phyloP scores from a whole-genome alignment of 768 basidiomycete species.

The Tylopilus intermedius region DNA sequence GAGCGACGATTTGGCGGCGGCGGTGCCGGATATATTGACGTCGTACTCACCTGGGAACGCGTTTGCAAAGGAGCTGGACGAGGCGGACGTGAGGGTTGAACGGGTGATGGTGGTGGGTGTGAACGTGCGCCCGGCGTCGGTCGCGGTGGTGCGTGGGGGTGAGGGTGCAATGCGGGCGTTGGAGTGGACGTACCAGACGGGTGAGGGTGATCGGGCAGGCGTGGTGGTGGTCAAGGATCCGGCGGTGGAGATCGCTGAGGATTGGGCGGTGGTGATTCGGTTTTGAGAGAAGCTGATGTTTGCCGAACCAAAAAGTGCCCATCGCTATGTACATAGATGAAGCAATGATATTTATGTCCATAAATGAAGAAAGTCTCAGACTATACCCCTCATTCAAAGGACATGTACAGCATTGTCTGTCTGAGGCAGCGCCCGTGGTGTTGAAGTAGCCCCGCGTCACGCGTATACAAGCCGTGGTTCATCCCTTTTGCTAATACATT shows the following conservation, averaged over 20 bases:
- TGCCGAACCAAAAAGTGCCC: background rate
- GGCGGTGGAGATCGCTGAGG: slow-evolving; percentile 46
- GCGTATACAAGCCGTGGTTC: background rate
- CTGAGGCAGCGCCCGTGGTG: too few relatives aligned
- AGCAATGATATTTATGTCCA: background rate
- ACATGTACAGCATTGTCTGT: too few relatives aligned
- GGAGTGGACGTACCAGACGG: slow-evolving; percentile 64
- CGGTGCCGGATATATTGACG: slow-evolving; percentile 44
- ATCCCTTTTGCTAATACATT: background rate
- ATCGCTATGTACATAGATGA: background rate
- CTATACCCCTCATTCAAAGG: too few relatives aligned
- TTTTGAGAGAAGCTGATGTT: slow-evolving; percentile 7
- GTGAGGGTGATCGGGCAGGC: slow-evolving; percentile 56
- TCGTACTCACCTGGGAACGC: slow-evolving; percentile 54
- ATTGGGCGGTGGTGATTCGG: slow-evolving; percentile 56
- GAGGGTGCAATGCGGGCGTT: slow-evolving; percentile 39
- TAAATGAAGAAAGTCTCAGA: too few relatives aligned
- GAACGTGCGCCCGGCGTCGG: slow-evolving; percentile 49
- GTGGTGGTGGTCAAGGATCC: slow-evolving; percentile 76
- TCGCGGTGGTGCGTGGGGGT: slow-evolving; percentile 49
- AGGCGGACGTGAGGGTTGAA: slow-evolving; percentile 65
- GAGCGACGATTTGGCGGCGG: slow-evolving; percentile 57
- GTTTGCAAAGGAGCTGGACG: slow-evolving; percentile 59
- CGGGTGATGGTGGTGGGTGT: slow-evolving; percentile 78
- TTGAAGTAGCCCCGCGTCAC: background rate